phyloP scores from a whole-genome alignment of 1,139 yeast genomes.

The Kurtzmaniella natalensis region DNA sequence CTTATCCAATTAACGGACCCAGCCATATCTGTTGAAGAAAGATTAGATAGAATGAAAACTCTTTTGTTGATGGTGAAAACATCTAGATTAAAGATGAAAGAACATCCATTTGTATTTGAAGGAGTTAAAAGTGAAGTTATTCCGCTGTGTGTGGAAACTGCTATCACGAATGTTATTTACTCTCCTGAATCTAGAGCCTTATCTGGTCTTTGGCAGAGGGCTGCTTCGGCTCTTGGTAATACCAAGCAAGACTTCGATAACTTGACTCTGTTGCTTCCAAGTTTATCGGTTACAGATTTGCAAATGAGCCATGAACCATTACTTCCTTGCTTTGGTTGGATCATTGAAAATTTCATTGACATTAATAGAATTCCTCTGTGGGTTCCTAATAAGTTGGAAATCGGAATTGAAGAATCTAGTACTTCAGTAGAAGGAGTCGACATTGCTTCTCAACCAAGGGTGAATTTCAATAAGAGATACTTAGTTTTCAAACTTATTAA shows the following conservation, averaged over 20 bases:
- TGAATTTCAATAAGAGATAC: conserved; percentile 44
- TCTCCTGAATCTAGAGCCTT: conserved; percentile 78
- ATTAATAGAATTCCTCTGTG: conserved; percentile 28
- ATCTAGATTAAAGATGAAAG: conserved; percentile 65
- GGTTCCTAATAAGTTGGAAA: neutral
- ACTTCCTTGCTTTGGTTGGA: conserved; percentile 80
- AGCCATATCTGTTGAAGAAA: conserved; percentile 47
- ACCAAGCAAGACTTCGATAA: conserved; percentile 21
- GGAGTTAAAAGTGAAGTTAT: conserved; percentile 35
- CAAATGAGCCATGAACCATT: conserved; percentile 33
- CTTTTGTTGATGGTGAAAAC: conserved; percentile 65
- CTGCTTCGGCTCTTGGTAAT: conserved; percentile 26
- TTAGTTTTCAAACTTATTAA: conserved; percentile 38
- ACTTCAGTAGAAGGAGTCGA: neutral
- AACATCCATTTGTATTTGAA: conserved; percentile 52
- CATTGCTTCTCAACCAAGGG: conserved; percentile 6
- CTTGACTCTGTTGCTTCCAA: conserved; percentile 35
- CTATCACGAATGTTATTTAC: conserved; percentile 68
- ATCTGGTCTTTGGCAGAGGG: conserved; percentile 59
- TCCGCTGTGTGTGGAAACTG: conserved; percentile 85
- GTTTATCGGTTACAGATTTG: conserved; percentile 25
- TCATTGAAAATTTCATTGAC: conserved; percentile 40
- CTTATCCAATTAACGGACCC: conserved; percentile 64
- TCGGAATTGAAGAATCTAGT: too few species aligned
- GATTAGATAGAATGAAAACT: conserved; percentile 70